phyloP scores from a whole-genome alignment of 2,329 filamentous ascomycete genomes.

The Xylaria sp. region DNA sequence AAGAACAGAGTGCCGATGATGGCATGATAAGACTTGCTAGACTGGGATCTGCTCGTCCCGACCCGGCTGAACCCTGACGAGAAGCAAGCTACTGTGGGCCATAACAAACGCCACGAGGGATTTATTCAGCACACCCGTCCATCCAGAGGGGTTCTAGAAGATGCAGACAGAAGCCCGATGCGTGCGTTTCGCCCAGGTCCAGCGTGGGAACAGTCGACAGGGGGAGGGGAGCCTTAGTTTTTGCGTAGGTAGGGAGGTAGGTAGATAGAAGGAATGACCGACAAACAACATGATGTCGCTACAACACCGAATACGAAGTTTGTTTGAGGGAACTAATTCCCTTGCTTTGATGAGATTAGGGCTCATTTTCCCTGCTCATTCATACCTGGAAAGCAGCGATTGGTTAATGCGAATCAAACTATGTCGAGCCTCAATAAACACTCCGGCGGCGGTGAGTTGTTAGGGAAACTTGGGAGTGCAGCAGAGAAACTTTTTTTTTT shows the following conservation, averaged over 20 bases:
- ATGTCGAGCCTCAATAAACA: too few species aligned
- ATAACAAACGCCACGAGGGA: too few species aligned
- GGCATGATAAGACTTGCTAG: neutral
- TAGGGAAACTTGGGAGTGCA: neutral
- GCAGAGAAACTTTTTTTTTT: neutral
- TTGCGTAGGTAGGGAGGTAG: too few species aligned
- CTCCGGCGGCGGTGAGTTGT: neutral
- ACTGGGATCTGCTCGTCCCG: neutral
- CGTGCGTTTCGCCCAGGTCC: neutral
- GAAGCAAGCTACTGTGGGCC: too few species aligned
- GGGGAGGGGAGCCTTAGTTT: too few species aligned
- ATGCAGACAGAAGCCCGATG: neutral
- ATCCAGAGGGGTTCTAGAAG: neutral
- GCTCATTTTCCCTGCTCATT: neutral
- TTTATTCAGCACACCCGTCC: neutral
- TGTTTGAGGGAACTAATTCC: neutral
- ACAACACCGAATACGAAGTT: constrained; percentile 24
- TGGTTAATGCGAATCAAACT: too few species aligned
- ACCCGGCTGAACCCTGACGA: too few species aligned
- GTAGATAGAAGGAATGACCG: too few species aligned
- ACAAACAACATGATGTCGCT: constrained; percentile 44
- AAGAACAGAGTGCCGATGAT: too few species aligned
- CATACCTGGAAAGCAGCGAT: too few species aligned
- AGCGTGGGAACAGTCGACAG: constrained; percentile 4
- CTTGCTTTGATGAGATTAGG: constrained; percentile 1